phyloP scores from a whole-genome alignment of 805 yeast genomes.

The Saccharomycodes ludwigii region DNA sequence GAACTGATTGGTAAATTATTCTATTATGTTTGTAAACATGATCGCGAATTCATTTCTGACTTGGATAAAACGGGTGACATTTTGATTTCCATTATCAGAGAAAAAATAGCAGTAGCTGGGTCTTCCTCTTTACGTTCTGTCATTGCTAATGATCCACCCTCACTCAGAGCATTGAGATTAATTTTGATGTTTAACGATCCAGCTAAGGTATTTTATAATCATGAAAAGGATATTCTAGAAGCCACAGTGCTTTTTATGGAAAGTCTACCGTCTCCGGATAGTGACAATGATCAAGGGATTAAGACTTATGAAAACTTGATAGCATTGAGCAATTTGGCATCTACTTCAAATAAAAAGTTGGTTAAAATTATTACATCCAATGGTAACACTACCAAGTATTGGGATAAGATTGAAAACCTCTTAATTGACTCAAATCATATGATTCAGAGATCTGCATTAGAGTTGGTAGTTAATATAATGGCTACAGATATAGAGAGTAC shows the following conservation, averaged over 20 bases:
- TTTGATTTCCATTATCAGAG: no score
- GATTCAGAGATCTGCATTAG: slow-evolving; percentile 50
- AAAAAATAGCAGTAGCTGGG: slow-evolving; percentile 23
- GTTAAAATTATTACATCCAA: slow-evolving; percentile 24
- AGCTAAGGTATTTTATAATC: not conserved
- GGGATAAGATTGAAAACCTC: slow-evolving; percentile 33
- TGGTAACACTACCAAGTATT: slow-evolving; percentile 26
- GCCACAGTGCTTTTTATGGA: not conserved
- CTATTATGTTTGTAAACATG: slow-evolving; percentile 6
- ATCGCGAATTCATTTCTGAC: no score
- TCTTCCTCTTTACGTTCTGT: no score
- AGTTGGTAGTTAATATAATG: slow-evolving; percentile 51
- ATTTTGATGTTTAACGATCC: slow-evolving; percentile 37
- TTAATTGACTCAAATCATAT: slow-evolving; percentile 33
- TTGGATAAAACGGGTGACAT: no score
- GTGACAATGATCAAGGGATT: no score
- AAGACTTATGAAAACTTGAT: slow-evolving; percentile 36
- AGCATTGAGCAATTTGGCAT: slow-evolving; percentile 58
- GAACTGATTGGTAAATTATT: slow-evolving; percentile 7
- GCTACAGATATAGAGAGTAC: slow-evolving; percentile 29
- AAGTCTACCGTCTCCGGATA: not conserved
- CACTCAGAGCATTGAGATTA: slow-evolving; percentile 32
- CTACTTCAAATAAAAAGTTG: no score
- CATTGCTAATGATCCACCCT: no score
- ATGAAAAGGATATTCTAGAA: not conserved